Conservation (phyloP, 495 filamentous ascomycete species). For the Darksidea phi region DNA sequence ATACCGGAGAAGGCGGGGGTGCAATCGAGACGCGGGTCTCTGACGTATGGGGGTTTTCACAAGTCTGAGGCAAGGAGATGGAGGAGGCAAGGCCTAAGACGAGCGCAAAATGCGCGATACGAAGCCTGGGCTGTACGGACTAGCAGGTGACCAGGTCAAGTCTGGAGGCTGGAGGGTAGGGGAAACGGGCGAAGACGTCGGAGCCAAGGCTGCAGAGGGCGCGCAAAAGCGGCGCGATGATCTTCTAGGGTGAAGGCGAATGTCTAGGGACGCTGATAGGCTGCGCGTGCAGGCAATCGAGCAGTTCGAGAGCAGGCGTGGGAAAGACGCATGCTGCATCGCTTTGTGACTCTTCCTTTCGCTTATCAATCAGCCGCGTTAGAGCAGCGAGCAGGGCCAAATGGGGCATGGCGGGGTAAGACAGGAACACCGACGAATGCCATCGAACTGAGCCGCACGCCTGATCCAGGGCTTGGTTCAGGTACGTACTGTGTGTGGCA, state of each 20-base stretch:
- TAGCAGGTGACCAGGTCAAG: slow-evolving; percentile 27
- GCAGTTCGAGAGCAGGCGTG: not conserved
- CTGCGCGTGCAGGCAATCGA: not conserved
- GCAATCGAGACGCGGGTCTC: slow-evolving; percentile 1
- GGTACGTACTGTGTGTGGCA: too few species aligned
- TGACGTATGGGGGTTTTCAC: not conserved
- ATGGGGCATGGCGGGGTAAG: slow-evolving; percentile 14
- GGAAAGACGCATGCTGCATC: not conserved
- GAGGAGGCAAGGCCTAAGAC: slow-evolving; percentile 16
- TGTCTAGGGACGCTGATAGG: slow-evolving; percentile 10
- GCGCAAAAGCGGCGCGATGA: slow-evolving; percentile 19
- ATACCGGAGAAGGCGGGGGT: not conserved
- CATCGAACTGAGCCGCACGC: slow-evolving; percentile 9
- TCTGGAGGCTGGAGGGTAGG: not conserved
- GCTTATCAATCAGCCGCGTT: slow-evolving; percentile 22
- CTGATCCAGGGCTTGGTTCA: too few species aligned
- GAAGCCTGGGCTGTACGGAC: slow-evolving; percentile 9
- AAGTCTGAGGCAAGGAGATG: slow-evolving; percentile 9
- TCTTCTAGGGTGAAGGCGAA: not conserved
- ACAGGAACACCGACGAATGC: slow-evolving; percentile 14
- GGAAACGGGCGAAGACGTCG: slow-evolving; percentile 21
- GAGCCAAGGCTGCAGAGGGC: slow-evolving; percentile 10
- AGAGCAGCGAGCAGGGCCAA: slow-evolving; percentile 17
- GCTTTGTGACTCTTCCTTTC: not conserved
- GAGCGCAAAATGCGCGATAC: slow-evolving; percentile 14